Evolutionary conservation across 2,329 filamentous ascomycete species (phyloP), one percentile per base, ranked within the genome.

Genomic region (Claviceps sorghi): DNA sequence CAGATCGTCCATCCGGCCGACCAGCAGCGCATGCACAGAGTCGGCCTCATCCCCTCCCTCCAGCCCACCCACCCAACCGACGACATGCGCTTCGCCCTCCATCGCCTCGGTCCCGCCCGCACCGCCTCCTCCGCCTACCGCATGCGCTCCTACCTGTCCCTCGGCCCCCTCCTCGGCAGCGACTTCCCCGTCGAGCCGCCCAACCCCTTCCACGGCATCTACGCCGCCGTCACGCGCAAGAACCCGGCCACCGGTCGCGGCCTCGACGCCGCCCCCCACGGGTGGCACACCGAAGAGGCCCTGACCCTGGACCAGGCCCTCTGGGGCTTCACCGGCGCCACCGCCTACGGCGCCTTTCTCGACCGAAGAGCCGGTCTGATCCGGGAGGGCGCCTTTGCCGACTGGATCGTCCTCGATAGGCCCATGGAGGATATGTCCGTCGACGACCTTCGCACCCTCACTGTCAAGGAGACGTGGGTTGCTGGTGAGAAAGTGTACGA

Each of bases 151-250:
- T 65, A 86, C 1, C 71, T 83, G 1, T 69, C 75, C 26, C 61
- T 75, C 13, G 64, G 63, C 0, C 77, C 78, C 4, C 66, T 85
- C 1, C 71, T 87, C 1, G 83, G 83, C 2, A 84, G 80, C 48
- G 83, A 86, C 59, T 86, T 86, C 58, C 83, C 83, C 40, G 83
- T 87, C 8, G 83, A 86, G 62, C 83, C 82, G 2, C 76, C 82
- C 0, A 76, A 79, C 58, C 79, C 83, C 2, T 83, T 84, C 56
- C 75, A 82, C 52, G 83, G 83, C 19, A 79, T 86, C 41, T 86
- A 84, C 58, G 82, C 83, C 3, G 83, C 83, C 2, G 73, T 84
- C 2, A 75, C 81, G 13, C 71, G 83, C 52, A 74, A 74, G 43
- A 80, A 69, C 54, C 83, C 83, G 1, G 70, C 70, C 46, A 80